Evolutionary conservation across 345 rosid species (phyloP).

Genomic region (Populus ilicifolia): DNA sequence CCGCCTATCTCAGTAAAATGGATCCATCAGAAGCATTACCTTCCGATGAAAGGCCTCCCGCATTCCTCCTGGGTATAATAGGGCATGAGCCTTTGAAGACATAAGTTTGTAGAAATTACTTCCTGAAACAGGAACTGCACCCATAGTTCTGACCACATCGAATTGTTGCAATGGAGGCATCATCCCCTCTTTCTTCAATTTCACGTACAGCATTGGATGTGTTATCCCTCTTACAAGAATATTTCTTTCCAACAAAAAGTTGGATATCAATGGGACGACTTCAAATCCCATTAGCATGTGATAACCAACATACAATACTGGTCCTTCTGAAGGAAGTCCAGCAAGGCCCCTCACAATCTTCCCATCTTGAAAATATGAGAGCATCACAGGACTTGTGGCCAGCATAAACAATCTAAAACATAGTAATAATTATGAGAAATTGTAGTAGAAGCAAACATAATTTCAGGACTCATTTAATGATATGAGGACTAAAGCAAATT

Average conservation of each 20-base stretch:
- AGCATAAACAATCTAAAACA: conserved; percentile 31
- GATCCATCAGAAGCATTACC: conserved; percentile 30
- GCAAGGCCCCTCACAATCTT: conserved; percentile 59
- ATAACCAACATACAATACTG: conserved; percentile 71
- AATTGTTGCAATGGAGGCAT: conserved; percentile 30
- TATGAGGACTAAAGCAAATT: not conserved
- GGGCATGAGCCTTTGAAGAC: conserved; percentile 55
- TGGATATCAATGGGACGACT: conserved; percentile 36
- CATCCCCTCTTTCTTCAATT: conserved; percentile 25
- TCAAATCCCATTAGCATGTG: conserved; percentile 75
- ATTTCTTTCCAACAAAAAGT: conserved; percentile 45
- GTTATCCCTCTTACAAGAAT: conserved; percentile 63
- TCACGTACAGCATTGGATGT: conserved; percentile 54
- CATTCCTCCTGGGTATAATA: conserved; percentile 78
- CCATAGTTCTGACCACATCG: conserved; percentile 52
- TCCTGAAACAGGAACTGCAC: conserved; percentile 69
- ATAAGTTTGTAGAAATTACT: conserved; percentile 51
- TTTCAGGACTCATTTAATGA: not conserved
- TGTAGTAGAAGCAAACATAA: not conserved
- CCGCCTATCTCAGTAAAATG: not conserved
- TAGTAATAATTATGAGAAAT: not conserved
- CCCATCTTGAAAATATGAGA: conserved; percentile 67
- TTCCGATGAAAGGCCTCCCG: conserved; percentile 83
- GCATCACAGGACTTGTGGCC: conserved; percentile 55
- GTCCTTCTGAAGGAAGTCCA: conserved; percentile 73